Conservation (phyloP, 495 filamentous ascomycete species). For the Hypoxylon cercidicola region DNA sequence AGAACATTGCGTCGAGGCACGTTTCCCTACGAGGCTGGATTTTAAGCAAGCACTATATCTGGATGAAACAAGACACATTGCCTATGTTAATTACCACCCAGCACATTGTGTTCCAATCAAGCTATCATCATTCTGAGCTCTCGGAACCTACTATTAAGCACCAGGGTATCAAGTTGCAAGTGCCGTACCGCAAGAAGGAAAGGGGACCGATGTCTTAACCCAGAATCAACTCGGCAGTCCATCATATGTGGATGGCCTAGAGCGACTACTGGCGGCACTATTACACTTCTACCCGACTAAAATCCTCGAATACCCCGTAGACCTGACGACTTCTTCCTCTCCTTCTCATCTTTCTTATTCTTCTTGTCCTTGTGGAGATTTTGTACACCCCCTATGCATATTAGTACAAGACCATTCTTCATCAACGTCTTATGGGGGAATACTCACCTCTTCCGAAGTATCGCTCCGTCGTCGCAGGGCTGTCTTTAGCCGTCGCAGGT, state of each 20-base stretch:
- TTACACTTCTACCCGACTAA: conserved; percentile 23
- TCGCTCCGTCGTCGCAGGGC: conserved; percentile 56
- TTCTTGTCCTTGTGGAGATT: conserved; percentile 65
- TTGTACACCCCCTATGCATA: conserved; percentile 61
- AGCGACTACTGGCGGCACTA: background rate
- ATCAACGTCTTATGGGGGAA: background rate
- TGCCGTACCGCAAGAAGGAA: background rate
- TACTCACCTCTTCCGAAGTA: conserved; percentile 58
- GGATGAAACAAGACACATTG: too few species aligned
- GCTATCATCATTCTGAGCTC: background rate
- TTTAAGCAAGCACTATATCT: too few species aligned
- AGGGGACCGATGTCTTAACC: background rate
- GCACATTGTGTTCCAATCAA: background rate
- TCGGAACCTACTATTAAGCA: background rate
- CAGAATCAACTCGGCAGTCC: background rate
- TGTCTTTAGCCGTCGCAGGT: conserved; percentile 45
- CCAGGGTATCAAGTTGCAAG: background rate
- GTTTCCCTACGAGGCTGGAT: too few species aligned
- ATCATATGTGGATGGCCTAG: background rate
- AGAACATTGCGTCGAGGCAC: too few species aligned
- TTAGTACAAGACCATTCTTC: conserved; percentile 50
- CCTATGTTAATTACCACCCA: too few species aligned
- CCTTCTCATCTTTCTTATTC: conserved; percentile 59
- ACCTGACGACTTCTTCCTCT: conserved; percentile 62
- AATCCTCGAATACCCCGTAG: conserved; percentile 64